Evolutionary conservation across 768 basidiomycete species (phyloP), one percentile per base, ranked within the genome.

Genomic region (Galerina marginata): DNA sequence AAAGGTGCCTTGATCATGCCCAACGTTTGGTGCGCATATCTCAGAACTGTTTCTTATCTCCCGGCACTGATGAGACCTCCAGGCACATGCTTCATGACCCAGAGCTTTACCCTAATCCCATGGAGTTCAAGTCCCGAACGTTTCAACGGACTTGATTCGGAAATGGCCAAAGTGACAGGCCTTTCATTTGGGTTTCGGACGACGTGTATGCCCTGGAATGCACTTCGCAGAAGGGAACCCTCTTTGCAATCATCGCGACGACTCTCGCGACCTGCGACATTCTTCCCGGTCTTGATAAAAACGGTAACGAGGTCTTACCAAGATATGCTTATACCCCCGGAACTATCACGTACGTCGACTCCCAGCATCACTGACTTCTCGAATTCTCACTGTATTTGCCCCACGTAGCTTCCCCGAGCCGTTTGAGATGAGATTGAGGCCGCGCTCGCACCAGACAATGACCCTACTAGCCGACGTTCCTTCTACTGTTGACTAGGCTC

Each of bases 51-150:
- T 20, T 33, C 38, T 40, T 26, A 48, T 14, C 23, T 6, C 29
- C 20, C 15, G 57, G 12, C 23, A 33, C 37, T 47, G 23, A 40
- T 39, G 14, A 23, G 20, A n/a, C n/a, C 47, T 44, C 26, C 33
- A 26, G 15, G 47, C 20, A 50, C 53, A 77, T 89, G 54, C 75
- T 81, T 14, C 84, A 85, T 63, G 86, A 89, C 65, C 77, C 83
- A n/a, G 73, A 76, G 54, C 76, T 72, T 23, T 89, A 89, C 68
- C 64, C 76, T 16, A 73, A 83, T 36, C 87, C 88, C 3, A 73
- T 81, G 64, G 66, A 69, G 42, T 89, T 89, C 69, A 80, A 78
- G n/a, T 38, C 88, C 88, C 20, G 85, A 86, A 46, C 83, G 87
- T 20, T 89, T 82, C 72, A 75, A 80, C 33, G 62, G 61, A 9